Base-by-base conservation (phyloP, 345 rosid species). In the Eucalyptus shirleyi region DNA sequence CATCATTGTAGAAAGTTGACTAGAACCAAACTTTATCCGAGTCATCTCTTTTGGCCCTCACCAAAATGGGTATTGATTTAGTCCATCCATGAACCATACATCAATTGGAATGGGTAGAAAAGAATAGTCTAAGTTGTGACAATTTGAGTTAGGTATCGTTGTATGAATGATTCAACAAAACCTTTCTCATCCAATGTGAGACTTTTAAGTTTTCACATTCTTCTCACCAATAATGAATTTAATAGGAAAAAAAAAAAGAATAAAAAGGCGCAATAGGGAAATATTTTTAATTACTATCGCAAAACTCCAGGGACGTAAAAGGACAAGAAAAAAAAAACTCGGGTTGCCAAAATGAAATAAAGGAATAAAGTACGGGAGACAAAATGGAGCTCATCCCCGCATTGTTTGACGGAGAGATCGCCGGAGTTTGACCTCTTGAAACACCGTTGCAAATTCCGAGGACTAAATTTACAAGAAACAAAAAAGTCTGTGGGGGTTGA, bases 161-260 rank as follows among this genome's bases (percentile, higher is more conserved):
- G 6, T 34, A 6, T 18, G 13, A 34, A 34, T 40, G 1, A 65
- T n/a, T n/a, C 19, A n/a, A 65, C 40, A 16, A 65, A 65, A n/a
- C 6, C 0, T 65, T 65, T 65, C 77, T 7, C 69, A 28, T 12
- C 5, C 1, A 13, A 62, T 62, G 34, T 16, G n/a, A 15, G 3
- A 65, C 21, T 65, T 13, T 30, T 18, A 2, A 8, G 19, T n/a
- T 65, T 5, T n/a, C 7, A 5, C 26, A 1, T 6, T 40, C 0
- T 72, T 72, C 26, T 37, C 12, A 21, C 15, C 8, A 1, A 44
- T 2, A 3, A 21, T 37, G 2, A 1, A 37, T 1, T 40, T 40
- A 40, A 77, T 21, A 72, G 9, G n/a, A n/a, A 37, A 21, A 37
- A 72, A 8, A 19, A 40, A 37, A 72, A 10, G 2, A 72, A 37